A percentile compares a stretch with the other conserved stretches of the same genome.
These are phyloP conservation scores for Gonium pectorale DNA, from an alignment of 139 green algal species.

Conservation along the genomic window DNA sequence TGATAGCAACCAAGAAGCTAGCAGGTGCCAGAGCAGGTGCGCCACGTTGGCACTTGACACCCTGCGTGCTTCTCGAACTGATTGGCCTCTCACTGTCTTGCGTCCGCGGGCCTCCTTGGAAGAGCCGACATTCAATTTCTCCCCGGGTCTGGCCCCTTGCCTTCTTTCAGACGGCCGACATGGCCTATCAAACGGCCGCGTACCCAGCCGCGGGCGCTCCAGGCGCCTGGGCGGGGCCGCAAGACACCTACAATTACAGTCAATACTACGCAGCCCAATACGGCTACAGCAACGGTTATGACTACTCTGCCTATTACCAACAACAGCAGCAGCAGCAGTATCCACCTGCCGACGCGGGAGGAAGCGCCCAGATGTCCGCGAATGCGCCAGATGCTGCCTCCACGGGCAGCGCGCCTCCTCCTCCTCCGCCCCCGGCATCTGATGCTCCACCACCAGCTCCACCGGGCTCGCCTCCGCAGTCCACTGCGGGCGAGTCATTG, in stretches of 20 bases:
- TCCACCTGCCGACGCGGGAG: neutral
- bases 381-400: neutral
- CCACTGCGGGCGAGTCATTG: neutral
- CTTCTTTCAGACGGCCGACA: too few species aligned
- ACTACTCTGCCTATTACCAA: constrained; percentile 35
- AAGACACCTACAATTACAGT: neutral
- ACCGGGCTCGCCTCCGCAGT: neutral
- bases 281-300: constrained; percentile 13
- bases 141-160: too few species aligned
- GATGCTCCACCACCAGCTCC: neutral
- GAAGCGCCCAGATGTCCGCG: neutral
- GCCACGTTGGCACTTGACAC: too few species aligned
- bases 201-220: too few species aligned
- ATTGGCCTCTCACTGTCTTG: too few species aligned
- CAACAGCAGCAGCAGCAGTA: neutral
- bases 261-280: constrained; percentile 34
- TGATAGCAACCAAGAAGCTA: too few species aligned
- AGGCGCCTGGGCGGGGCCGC: neutral
- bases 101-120: too few species aligned
- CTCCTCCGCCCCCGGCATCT: neutral
- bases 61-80: too few species aligned
- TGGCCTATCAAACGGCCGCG: too few species aligned
- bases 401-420: neutral
- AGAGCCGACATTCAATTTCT: too few species aligned
- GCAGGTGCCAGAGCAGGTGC: too few species aligned